Percentiles rank a stretch among this genome's conserved stretches.
Evolutionary conservation across 805 yeast genomes (phyloP).

Genomic region (Yarrowia sp.): DNA sequence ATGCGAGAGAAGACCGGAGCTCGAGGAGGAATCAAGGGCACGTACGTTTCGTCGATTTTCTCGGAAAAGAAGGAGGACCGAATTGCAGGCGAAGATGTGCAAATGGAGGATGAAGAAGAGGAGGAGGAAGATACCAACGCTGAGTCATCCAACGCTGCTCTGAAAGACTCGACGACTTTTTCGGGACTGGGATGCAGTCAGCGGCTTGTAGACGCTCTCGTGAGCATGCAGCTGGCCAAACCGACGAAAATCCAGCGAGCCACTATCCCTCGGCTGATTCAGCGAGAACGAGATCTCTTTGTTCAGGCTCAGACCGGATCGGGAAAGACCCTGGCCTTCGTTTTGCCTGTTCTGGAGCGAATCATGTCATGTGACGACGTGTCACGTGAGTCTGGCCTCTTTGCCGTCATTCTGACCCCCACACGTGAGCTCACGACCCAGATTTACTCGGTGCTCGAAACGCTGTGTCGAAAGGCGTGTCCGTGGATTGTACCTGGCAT

Average conservation of each 20-base stretch:
- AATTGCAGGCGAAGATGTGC: conserved; percentile 50
- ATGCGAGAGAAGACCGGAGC: conserved; percentile 39
- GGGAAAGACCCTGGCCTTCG: conserved; percentile 91
- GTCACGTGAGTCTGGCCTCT: conserved; percentile 76
- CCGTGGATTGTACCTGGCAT: conserved; percentile 93
- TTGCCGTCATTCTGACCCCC: conserved; percentile 88
- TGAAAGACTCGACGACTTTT: conserved; percentile 72
- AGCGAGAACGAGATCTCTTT: conserved; percentile 67
- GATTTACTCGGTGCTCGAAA: conserved; percentile 80
- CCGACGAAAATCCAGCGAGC: conserved; percentile 91
- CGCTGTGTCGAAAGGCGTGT: conserved; percentile 65
- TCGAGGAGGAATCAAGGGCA: conserved; percentile 40
- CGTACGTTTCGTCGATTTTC: conserved; percentile 53
- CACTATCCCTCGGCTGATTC: conserved; percentile 69
- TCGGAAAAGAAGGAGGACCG: conserved; percentile 65
- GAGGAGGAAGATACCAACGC: conserved; percentile 48
- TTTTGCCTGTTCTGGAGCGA: conserved; percentile 79
- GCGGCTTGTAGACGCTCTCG: conserved; percentile 61
- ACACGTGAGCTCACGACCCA: conserved; percentile 95
- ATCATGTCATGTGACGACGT: conserved; percentile 62
- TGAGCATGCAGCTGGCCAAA: conserved; percentile 55
- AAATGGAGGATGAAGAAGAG: conserved; percentile 52
- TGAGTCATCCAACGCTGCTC: conserved; percentile 84
- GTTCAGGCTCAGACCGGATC: conserved; percentile 98
- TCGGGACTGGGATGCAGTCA: conserved; percentile 71